Evolutionary conservation across 495 filamentous ascomycete species (phyloP), one percentile per base, ranked within the genome.

Genomic region (Hyaloscypha hepaticicola): DNA sequence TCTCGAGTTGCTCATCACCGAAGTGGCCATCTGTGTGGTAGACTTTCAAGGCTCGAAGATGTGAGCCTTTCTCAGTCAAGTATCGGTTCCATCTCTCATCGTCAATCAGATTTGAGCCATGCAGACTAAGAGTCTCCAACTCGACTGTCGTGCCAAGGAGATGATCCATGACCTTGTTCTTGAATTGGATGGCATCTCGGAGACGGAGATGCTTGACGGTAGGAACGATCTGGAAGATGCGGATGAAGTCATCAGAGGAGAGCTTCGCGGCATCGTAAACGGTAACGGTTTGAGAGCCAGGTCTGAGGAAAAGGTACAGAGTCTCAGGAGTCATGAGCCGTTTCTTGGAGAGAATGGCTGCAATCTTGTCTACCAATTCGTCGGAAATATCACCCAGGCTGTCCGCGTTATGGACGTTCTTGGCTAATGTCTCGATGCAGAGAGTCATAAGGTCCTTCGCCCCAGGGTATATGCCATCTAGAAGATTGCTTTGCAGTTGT

Each of bases 221-320:
- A 5, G 91, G 87, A 58, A 88, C 83, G 1, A 86, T 80, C n/a
- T 90, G 85, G 67, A 97, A 90, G 25, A 97, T 90, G 66, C 87
- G 87, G 50, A 89, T 82, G 69, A 85, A 94, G 67, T 96, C 91
- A 58, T 92, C 83, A 2, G 85, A 83, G 29, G 82, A 81, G 49
- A 97, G 83, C 71, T 88, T 87, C 2, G 88, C 87, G 68, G 86
- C 88, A 73, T 97, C 93, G 71, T 92, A 94, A 22, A 97, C 82
- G 57, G 83, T 78, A n/a, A 96, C 79, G 6, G 80, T 80, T 24
- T 88, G 82, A 2, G 83, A 70, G 28, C 87, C 81, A 14, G 87
- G 83, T 55, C 87, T 83, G n/a, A 96, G 76, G 72, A 97, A 96
- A 21, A 97, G 78, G 62, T 88, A 79, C 21, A 97, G 71, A 1